Evolutionary conservation across 768 basidiomycete species (phyloP), one percentile per base, ranked within the genome.

Genomic region (Asterophora lycoperdoides): DNA sequence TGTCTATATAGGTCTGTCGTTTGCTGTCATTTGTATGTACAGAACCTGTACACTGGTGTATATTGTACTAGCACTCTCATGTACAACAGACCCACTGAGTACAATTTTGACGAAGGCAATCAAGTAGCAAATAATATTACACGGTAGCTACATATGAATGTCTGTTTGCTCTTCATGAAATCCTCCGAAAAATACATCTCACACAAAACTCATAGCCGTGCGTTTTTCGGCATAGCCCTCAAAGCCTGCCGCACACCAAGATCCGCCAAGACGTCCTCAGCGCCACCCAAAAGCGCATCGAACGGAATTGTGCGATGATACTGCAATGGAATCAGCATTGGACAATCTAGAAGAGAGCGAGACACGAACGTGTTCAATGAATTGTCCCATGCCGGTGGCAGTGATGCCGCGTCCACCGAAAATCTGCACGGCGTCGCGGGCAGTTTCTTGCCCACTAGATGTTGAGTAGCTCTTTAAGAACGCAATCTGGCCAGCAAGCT

Each of bases 381-480:
- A 77, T 46, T 71, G 72, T 33, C 89, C 89, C 86, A 91, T 89
- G 14, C 90, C 89, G 1, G 81, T 81, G 62, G 79, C 78, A 3
- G 92, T 93, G 42, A 94, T 80, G 19, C 88, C 91, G 46, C 92
- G 81, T 14, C 91, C 92, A 59, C 90, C 90, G 56, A 92, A 93
- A 52, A 93, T 79, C 68, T 74, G 72, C 14, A 77, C 71, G 35
- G 73, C 72, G 58, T 75, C 74, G 6, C 78, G 73, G 15, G 84
- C 81, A 29, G 83, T 86, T 49, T 85, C 80, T 56, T 84, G 83
- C 1, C 73, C 85, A 48, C 72, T 75, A 13, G 71, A 65, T 9
- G 86, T 88, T 7, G 75, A 71, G 55, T 80, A 81, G 60, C 80
- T 81, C 69, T 89, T 89, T 60, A 89, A 67, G 56, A 88, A 79